A percentile compares a stretch with the other conserved stretches of the same genome.
Evolutionary conservation across 257 asterid genomes (phyloP).

Genomic region (Solanum lycopersicoides): DNA sequence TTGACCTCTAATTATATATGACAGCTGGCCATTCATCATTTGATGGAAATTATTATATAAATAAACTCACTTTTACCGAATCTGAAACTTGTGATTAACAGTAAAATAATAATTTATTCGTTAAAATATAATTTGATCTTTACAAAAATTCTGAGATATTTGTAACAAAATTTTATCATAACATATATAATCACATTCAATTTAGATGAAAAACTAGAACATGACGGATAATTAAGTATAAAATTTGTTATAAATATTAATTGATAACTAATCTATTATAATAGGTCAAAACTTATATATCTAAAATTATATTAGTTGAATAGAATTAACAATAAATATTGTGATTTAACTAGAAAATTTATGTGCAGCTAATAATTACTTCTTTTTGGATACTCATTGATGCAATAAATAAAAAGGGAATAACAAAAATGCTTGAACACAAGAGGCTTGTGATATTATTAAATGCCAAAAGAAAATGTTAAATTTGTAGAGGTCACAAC

Average conservation of each 20-base stretch:
- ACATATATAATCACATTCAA: neutral
- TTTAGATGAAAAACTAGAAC: neutral
- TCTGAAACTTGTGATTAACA: neutral
- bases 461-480: neutral
- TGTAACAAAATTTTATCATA: neutral
- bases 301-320: no score
- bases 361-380: neutral
- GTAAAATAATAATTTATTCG: neutral
- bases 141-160: neutral
- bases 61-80: neutral
- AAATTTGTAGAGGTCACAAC: neutral
- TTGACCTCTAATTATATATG: neutral
- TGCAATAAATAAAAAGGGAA: neutral
- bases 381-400: neutral
- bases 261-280: no score
- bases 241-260: no score
- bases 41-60: neutral
- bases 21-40: neutral
- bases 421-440: neutral
- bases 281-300: no score
- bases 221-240: no score
- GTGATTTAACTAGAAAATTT: neutral
- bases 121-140: neutral
- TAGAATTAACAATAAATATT: no score
- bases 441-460: neutral